phyloP scores from a whole-genome alignment of 1,139 yeast genomes.

The Suhomyces anneliseae region DNA sequence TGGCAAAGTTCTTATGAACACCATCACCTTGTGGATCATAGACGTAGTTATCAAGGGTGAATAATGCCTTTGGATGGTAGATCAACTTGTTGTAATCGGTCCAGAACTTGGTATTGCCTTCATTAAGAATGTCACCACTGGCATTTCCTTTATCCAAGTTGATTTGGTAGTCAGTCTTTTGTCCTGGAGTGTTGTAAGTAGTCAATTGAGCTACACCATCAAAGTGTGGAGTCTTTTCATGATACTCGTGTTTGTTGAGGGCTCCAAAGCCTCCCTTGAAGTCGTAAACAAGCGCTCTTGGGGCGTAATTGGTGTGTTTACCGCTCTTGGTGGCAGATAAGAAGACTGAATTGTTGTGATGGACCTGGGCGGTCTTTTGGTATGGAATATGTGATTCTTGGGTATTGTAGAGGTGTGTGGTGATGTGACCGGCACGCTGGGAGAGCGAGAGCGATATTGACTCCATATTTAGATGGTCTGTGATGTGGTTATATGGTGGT shows the following conservation, averaged over 20 bases:
- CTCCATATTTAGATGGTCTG: too few species aligned
- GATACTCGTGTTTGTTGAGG: slow-evolving; percentile 53
- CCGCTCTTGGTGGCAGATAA: slow-evolving; percentile 36
- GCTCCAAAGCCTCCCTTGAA: slow-evolving; percentile 66
- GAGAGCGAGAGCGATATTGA: slow-evolving; percentile 53
- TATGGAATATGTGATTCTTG: slow-evolving; percentile 73
- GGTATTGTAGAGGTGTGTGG: slow-evolving; percentile 76
- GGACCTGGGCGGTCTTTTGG: slow-evolving; percentile 24
- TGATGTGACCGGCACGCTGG: slow-evolving; percentile 67
- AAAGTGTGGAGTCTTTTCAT: slow-evolving; percentile 21
- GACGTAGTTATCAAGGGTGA: slow-evolving; percentile 55
- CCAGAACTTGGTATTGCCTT: slow-evolving; percentile 64
- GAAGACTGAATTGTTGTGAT: slow-evolving; percentile 35
- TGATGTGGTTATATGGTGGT: too few species aligned
- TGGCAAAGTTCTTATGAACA: slow-evolving; percentile 30
- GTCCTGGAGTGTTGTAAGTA: slow-evolving; percentile 13
- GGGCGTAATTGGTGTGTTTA: slow-evolving; percentile 63
- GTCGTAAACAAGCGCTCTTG: slow-evolving; percentile 81
- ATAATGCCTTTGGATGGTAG: slow-evolving; percentile 61
- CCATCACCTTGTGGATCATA: slow-evolving; percentile 13
- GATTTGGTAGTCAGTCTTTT: slow-evolving; percentile 58
- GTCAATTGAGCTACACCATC: slow-evolving; percentile 8
- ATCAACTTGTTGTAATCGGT: slow-evolving; percentile 74
- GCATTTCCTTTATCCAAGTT: slow-evolving; percentile 54
- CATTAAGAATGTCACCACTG: slow-evolving; percentile 28